Percentiles rank a stretch among this genome's conserved stretches.
Evolutionary conservation across 805 yeast species (phyloP).

Genomic region (Pichia deserticola): DNA sequence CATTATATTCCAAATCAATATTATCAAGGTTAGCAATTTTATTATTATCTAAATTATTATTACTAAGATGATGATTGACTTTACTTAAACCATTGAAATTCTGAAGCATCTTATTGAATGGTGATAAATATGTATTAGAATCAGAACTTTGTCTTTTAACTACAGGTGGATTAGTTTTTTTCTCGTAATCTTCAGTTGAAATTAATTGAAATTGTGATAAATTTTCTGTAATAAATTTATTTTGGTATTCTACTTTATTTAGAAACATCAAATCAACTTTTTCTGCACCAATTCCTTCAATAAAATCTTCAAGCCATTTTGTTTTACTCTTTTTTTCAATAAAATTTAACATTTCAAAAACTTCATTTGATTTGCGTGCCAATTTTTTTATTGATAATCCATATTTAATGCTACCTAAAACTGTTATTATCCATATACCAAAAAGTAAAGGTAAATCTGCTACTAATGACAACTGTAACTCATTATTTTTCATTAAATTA

Average conservation of each 20-base stretch:
- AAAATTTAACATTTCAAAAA: slow-evolving; percentile 46
- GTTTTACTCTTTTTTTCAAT: slow-evolving; percentile 49
- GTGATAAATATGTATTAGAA: slow-evolving; percentile 17
- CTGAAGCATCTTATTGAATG: slow-evolving; percentile 26
- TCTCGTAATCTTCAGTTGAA: background rate
- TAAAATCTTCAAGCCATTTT: slow-evolving; percentile 60
- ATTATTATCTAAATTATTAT: background rate
- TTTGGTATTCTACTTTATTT: slow-evolving; percentile 14
- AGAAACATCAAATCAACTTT: slow-evolving; percentile 24
- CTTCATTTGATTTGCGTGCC: slow-evolving; percentile 42
- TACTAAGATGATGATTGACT: background rate
- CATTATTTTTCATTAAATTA: slow-evolving; percentile 24
- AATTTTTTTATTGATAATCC: slow-evolving; percentile 31
- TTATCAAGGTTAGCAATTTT: too few species aligned
- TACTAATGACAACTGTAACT: slow-evolving; percentile 31
- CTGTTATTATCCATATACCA: slow-evolving; percentile 62
- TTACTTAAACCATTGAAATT: slow-evolving; percentile 24
- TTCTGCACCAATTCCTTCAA: slow-evolving; percentile 26
- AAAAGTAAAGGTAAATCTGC: slow-evolving; percentile 65
- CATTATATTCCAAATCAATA: background rate
- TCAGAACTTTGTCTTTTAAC: slow-evolving; percentile 10
- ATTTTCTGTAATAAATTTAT: slow-evolving; percentile 2
- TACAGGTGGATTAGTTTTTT: background rate
- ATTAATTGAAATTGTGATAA: background rate
- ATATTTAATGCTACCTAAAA: slow-evolving; percentile 55